These are phyloP conservation scores for Linum lewisii DNA, from an alignment of 345 rosid genomes.

Conservation along the genomic window DNA sequence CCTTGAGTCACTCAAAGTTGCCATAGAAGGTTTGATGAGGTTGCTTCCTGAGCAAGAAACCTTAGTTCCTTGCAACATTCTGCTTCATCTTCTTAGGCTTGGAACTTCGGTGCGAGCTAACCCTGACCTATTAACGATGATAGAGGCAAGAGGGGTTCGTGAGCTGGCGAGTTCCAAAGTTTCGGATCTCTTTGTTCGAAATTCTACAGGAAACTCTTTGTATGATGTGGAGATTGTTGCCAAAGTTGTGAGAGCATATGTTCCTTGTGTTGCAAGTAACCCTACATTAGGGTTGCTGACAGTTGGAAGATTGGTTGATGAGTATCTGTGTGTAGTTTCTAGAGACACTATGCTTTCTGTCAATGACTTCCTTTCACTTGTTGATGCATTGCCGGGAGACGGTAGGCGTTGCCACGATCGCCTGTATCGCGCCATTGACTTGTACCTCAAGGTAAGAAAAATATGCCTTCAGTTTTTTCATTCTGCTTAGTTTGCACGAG, in stretches of 20 bases:
- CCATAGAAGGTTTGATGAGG: conserved; percentile 33
- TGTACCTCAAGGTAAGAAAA: conserved; percentile 1
- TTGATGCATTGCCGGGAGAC: conserved; percentile 28
- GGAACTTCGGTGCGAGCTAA: conserved; percentile 24
- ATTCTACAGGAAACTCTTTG: conserved; percentile 15
- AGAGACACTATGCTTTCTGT: conserved; percentile 24
- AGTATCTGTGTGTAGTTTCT: conserved; percentile 33
- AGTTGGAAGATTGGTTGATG: conserved; percentile 44
- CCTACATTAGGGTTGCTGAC: neutral
- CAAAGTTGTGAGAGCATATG: conserved; percentile 35
- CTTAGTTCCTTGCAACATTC: conserved; percentile 44
- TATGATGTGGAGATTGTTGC: conserved; percentile 27
- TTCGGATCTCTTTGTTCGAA: conserved; percentile 40
- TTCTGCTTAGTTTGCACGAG: neutral
- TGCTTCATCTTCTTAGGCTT: conserved; percentile 43
- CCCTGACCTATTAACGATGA: conserved; percentile 13
- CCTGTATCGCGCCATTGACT: conserved; percentile 1
- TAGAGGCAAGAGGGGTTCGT: conserved; percentile 26
- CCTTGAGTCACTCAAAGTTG: conserved; percentile 2
- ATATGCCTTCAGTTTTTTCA: no score
- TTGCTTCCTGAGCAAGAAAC: conserved; percentile 33
- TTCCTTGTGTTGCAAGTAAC: conserved; percentile 9
- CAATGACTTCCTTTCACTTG: conserved; percentile 24
- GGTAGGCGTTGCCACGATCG: conserved; percentile 10
- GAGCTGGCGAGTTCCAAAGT: conserved; percentile 32